Base-by-base conservation (phyloP, 2,329 filamentous ascomycete species). In the Hymenoscyphus albidus region DNA sequence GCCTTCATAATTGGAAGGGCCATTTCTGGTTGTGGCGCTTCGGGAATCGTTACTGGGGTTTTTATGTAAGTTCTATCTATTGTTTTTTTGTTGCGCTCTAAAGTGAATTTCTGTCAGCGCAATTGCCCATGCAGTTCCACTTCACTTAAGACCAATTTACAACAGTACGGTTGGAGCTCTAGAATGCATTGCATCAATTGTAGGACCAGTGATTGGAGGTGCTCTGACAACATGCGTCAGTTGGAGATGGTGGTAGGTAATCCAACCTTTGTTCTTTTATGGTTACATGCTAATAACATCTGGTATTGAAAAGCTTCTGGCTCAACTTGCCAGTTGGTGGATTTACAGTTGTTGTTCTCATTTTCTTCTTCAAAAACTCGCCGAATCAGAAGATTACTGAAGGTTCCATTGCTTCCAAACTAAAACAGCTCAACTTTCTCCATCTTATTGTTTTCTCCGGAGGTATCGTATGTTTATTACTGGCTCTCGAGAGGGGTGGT, bases 401-500 rank as follows among this genome's bases (percentile, higher is more conserved):
- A 9, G 57, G 62, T 12, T 59, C 59, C 0, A 1, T 39, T 27
- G 35, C 44, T 6, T n/a, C 51, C 22, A 62, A 61, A n/a, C 9
- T 31, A 6, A 58, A 51, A 32, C 27, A 4, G 48, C 77, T 83
- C 72, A 81, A 83, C 63, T 74, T 77, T 3, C 38, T 78, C 6
- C 80, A 80, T 1, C 75, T 76, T 14, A 65, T 75, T 14, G 64
- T 82, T 35, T 72, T 83, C 56, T 77, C 82, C 76, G 74, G 74
- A 70, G 68, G 74, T 71, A 70, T 65, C 27, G n/a, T 62, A 7
- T 69, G 72, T 69, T 74, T 78, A 65, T 73, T 81, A 54, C 73
- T 81, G 5, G 80, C 78, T 39, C 71, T 82, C 1, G 77, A 81
- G 70, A 81, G 78, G 69, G 80, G 79, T 61, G 80, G 80, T 13